Percentiles rank a stretch among this genome's conserved stretches.
phyloP scores from a whole-genome alignment of 805 yeast genomes.

The Barnettozyma sp. region DNA sequence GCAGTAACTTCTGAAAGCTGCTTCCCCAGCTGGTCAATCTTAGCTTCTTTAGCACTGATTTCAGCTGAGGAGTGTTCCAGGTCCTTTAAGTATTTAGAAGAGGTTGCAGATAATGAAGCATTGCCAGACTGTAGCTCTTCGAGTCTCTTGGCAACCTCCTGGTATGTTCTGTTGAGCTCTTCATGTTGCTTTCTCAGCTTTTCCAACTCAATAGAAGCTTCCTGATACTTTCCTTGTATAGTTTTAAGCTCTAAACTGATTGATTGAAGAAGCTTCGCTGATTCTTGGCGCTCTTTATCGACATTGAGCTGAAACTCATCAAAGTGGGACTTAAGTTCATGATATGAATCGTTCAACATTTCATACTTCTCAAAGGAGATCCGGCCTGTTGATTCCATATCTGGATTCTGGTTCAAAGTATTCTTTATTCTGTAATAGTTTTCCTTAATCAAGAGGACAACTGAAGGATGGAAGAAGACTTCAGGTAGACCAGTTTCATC shows the following conservation, averaged over 20 bases:
- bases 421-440: constrained; percentile 60
- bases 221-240: constrained; percentile 9
- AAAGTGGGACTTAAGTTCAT: constrained; percentile 32
- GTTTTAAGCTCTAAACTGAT: constrained; percentile 13
- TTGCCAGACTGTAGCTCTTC: constrained; percentile 28
- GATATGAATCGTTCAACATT: constrained; percentile 25
- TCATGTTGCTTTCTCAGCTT: constrained; percentile 17
- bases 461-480: constrained; percentile 61
- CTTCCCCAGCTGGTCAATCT: constrained; percentile 20
- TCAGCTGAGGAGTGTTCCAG: constrained; percentile 15
- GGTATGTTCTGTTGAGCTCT: constrained; percentile 17
- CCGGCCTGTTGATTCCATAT: constrained; percentile 58
- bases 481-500: constrained; percentile 87
- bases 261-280: constrained; percentile 16
- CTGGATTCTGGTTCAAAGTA: constrained; percentile 70
- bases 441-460: constrained; percentile 61
- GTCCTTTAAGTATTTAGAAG: constrained; percentile 30
- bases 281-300: constrained; percentile 26
- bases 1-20: constrained; percentile 23
- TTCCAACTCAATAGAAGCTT: constrained; percentile 15
- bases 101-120: constrained; percentile 26
- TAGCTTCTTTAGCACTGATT: constrained; percentile 16
- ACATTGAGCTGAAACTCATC: constrained; percentile 28
- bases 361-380: constrained; percentile 51
- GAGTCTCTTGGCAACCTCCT: constrained; percentile 10